Conservation (phyloP, 345 rosid genomes). For the Euclidium syriacum region DNA sequence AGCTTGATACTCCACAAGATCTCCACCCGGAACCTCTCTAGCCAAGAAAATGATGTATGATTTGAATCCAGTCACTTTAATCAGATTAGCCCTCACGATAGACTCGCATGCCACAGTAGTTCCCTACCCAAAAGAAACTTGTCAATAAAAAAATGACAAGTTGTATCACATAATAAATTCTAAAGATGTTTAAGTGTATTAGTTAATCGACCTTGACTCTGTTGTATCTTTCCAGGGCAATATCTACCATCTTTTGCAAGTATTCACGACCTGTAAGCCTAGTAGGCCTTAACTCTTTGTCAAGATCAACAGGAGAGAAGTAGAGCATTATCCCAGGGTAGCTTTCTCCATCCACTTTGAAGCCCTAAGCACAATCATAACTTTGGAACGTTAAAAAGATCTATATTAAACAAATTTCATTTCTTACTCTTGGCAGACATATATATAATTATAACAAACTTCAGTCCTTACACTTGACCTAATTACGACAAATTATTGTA, state of each 20-base stretch:
- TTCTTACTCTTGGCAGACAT: neutral
- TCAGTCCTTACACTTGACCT: neutral
- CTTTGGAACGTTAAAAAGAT: neutral
- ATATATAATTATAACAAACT: too few species aligned
- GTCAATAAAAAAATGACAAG: neutral
- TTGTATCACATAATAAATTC: neutral
- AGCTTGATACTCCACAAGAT: constrained; percentile 16
- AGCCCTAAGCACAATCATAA: constrained; percentile 1
- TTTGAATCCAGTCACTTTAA: neutral
- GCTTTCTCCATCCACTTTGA: neutral
- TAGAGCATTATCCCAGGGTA: neutral
- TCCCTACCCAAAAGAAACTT: neutral
- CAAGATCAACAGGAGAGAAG: neutral
- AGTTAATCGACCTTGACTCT: neutral
- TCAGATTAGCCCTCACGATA: constrained; percentile 5
- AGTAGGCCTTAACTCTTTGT: neutral
- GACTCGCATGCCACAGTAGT: neutral
- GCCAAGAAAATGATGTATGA: constrained; percentile 16
- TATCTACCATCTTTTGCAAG: constrained; percentile 4
- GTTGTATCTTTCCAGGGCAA: constrained; percentile 4
- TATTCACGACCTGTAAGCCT: neutral
- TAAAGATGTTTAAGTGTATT: too few species aligned
- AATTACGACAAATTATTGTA: too few species aligned
- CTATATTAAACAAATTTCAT: neutral
- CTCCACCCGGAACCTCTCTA: constrained; percentile 2